Conservation (phyloP, 2,329 filamentous ascomycete species). For the Exophiala oligosperma region DNA sequence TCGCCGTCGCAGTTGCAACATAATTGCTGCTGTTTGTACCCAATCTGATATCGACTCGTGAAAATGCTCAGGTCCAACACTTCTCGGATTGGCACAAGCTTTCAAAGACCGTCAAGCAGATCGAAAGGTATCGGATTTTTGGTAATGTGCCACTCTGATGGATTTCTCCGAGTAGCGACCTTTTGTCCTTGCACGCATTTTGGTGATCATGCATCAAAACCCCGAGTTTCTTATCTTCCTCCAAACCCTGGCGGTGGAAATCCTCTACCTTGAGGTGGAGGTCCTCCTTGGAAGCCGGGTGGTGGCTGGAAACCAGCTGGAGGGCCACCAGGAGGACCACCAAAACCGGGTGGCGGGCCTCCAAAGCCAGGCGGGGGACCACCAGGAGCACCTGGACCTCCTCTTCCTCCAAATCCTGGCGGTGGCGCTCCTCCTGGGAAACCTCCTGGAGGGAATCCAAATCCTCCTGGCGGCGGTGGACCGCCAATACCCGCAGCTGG, state of each 20-base stretch:
- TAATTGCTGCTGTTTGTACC: no score
- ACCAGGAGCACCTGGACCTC: conserved; percentile 18
- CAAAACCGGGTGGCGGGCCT: conserved; percentile 42
- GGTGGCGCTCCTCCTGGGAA: conserved; percentile 14
- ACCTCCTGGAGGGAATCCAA: conserved; percentile 41
- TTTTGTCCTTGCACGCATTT: background rate
- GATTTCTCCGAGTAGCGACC: background rate
- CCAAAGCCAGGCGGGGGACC: conserved; percentile 50
- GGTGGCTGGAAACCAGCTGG: conserved; percentile 58
- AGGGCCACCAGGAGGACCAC: conserved; percentile 20
- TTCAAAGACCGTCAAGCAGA: no score
- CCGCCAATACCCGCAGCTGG: conserved; percentile 86
- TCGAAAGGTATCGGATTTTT: no score
- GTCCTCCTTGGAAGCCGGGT: conserved; percentile 69
- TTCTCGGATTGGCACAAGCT: no score
- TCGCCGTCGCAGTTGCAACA: no score
- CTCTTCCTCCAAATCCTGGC: conserved; percentile 20
- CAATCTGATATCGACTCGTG: no score
- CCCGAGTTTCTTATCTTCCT: conserved; percentile 28
- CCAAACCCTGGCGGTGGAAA: conserved; percentile 54
- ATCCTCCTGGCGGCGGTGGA: conserved; percentile 58
- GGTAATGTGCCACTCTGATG: no score
- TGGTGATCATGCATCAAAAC: background rate
- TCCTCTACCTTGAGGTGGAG: conserved; percentile 56
- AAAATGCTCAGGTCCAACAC: no score